A percentile compares a stretch with the other conserved stretches of the same genome.
Evolutionary conservation across 805 yeast species (phyloP).

Genomic region (Kuraishia molischiana): DNA sequence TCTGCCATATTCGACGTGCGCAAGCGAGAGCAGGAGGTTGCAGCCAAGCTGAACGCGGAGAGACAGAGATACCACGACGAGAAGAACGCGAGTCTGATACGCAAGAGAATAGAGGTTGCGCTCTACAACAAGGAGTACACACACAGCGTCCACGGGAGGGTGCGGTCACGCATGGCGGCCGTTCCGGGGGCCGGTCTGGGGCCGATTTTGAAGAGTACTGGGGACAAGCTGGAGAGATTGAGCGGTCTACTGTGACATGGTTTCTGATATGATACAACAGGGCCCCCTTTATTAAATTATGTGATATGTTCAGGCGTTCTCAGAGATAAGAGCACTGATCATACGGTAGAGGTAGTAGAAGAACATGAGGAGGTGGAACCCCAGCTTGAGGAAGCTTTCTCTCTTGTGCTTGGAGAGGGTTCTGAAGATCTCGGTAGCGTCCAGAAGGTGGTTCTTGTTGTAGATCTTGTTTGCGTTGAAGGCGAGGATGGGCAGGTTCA

Average conservation of each 20-base stretch:
- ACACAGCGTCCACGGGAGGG: no score
- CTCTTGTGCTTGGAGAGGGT: slow-evolving; percentile 88
- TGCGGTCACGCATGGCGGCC: no score
- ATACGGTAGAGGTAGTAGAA: slow-evolving; percentile 93
- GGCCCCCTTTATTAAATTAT: neutral
- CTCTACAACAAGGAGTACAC: neutral
- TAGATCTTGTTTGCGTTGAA: slow-evolving; percentile 75
- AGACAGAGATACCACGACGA: neutral
- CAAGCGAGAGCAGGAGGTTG: slow-evolving; percentile 11
- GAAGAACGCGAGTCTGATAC: neutral
- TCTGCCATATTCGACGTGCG: slow-evolving; percentile 17
- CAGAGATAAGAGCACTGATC: slow-evolving; percentile 86
- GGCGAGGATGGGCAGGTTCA: slow-evolving; percentile 77
- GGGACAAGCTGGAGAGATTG: slow-evolving; percentile 16
- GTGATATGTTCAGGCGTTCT: slow-evolving; percentile 27
- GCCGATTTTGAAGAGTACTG: no score
- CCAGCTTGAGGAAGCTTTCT: slow-evolving; percentile 84
- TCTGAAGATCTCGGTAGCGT: slow-evolving; percentile 96
- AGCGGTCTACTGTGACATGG: no score
- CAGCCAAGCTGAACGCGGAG: slow-evolving; percentile 2
- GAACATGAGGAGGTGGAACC: slow-evolving; percentile 84
- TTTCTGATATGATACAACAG: neutral
- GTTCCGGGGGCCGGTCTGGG: no score
- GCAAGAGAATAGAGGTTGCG: neutral
- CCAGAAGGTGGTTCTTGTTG: slow-evolving; percentile 76